Evolutionary conservation across 1,139 yeast genomes (phyloP), one percentile per base, ranked within the genome.

Genomic region (Magnusiomyces paraingens): DNA sequence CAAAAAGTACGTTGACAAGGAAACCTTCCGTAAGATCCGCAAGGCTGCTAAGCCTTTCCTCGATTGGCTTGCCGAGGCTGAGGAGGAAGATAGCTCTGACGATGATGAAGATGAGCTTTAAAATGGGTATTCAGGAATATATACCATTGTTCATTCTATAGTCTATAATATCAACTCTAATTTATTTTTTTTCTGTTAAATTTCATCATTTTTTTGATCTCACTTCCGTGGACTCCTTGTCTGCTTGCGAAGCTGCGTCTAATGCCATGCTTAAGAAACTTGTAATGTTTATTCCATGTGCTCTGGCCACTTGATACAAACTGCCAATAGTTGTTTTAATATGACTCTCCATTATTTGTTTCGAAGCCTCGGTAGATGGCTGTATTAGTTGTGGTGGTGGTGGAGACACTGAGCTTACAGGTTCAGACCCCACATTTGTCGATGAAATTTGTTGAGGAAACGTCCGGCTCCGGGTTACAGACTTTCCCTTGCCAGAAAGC

Each of bases 21-120:
- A 90, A 52, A 79, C 83, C 48, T 86, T 95, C 52, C 91, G 91
- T 75, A 91, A 89, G 79, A 96, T 93, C 53, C 87, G 97, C 73
- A 88, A 84, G 73, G 95, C 96, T 49, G 97, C 97, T 58, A 90
- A 89, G 74, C 96, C 98, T 44, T 93, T 93, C 73, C 75, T 93
- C 61, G 83, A 86, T 64, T 93, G 99, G 99, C 81, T 93, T 62
- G 98, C 99, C 57, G 98, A 90, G 61, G 87, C 85, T 63, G 93
- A 84, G 59, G 83, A 81, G 57, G 79, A 75, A 53, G 74, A 70
- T 40, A 46, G 49, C 36, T 14, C 40, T 2, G 49, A 46, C 15
- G 49, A 46, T 11, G 49, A 46, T 5, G 41, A 38, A 8, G 32
- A 26, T 26, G 32, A 26, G 32, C 32, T 26, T 26, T 26, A 26